A percentile compares a stretch with the other conserved stretches of the same genome.
These are phyloP conservation scores for Eucalyptus erythrocorys DNA, from an alignment of 345 rosid genomes.

Conservation along the genomic window DNA sequence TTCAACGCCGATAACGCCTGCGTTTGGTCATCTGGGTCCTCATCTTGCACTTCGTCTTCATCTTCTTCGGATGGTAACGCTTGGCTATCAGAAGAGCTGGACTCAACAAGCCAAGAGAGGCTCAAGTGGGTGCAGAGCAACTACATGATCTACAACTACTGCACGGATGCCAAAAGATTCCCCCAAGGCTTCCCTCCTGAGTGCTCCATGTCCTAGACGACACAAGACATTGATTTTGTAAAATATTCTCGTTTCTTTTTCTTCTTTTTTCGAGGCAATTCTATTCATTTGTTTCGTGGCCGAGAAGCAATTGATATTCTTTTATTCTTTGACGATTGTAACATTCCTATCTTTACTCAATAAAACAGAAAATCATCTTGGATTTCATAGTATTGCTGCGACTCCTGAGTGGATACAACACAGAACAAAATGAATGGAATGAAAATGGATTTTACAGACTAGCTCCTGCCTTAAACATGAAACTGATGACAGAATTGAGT, in stretches of 20 bases:
- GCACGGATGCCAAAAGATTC: slow-evolving; percentile 37
- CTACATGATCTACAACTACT: slow-evolving; percentile 49
- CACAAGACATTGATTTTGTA: background rate
- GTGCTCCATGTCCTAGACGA: slow-evolving; percentile 10
- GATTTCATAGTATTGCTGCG: background rate
- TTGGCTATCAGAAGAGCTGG: slow-evolving; percentile 30
- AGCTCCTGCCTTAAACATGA: background rate
- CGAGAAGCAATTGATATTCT: background rate
- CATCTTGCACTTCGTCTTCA: slow-evolving; percentile 7
- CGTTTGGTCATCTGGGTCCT: slow-evolving; percentile 21
- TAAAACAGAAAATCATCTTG: background rate
- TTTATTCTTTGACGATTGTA: background rate
- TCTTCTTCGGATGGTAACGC: background rate
- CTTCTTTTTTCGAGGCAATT: background rate
- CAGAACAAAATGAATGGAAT: background rate
- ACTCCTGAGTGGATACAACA: no score
- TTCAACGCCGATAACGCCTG: slow-evolving; percentile 32
- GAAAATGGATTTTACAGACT: background rate
- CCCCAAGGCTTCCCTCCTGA: slow-evolving; percentile 42
- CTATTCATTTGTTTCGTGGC: background rate
- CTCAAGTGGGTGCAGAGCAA: slow-evolving; percentile 39
- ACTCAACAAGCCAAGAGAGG: slow-evolving; percentile 6
- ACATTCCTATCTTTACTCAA: background rate
- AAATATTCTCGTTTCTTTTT: background rate
- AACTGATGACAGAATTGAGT: background rate